These are phyloP conservation scores for Termitomyces sp. DNA, from an alignment of 768 basidiomycete genomes.

Conservation along the genomic window DNA sequence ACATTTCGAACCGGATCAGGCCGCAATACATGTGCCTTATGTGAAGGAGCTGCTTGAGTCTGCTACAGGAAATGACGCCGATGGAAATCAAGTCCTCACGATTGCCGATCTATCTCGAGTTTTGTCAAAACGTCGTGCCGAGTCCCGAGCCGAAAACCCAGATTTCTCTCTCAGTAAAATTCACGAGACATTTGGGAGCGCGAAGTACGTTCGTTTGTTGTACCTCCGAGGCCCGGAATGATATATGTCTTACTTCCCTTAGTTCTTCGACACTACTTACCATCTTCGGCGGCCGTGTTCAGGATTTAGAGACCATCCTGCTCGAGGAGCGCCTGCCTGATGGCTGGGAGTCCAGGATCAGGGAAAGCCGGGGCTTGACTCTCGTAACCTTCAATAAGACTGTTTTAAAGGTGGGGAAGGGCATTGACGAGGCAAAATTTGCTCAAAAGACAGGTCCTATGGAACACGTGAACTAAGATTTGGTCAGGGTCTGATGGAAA, in stretches of 20 bases:
- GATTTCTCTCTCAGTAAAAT: slow-evolving; percentile 43
- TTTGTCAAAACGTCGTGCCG: slow-evolving; percentile 55
- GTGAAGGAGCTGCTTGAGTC: slow-evolving; percentile 51
- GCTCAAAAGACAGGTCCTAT: slow-evolving; percentile 1
- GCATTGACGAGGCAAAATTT: slow-evolving; percentile 32
- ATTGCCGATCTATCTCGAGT: slow-evolving; percentile 51
- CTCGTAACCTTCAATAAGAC: slow-evolving; percentile 48
- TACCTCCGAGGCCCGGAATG: not conserved
- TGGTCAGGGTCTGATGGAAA: no score
- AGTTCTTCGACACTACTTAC: slow-evolving; percentile 61
- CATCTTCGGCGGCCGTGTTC: slow-evolving; percentile 60
- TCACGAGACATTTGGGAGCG: slow-evolving; percentile 61
- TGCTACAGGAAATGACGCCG: slow-evolving; percentile 52
- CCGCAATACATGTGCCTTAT: slow-evolving; percentile 39
- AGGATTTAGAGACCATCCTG: slow-evolving; percentile 51
- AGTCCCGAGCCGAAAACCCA: slow-evolving; percentile 47
- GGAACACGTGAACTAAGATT: not conserved
- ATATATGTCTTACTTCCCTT: not conserved
- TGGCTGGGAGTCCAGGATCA: slow-evolving; percentile 62
- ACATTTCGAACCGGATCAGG: slow-evolving; percentile 45
- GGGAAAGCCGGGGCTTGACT: slow-evolving; percentile 55
- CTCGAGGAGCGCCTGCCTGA: slow-evolving; percentile 66
- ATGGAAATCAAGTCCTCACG: slow-evolving; percentile 46
- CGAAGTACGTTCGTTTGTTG: slow-evolving; percentile 46
- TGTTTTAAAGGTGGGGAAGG: slow-evolving; percentile 34